Conservation (phyloP, 139 green algal genomes). For the Tetraselmis striata region DNA sequence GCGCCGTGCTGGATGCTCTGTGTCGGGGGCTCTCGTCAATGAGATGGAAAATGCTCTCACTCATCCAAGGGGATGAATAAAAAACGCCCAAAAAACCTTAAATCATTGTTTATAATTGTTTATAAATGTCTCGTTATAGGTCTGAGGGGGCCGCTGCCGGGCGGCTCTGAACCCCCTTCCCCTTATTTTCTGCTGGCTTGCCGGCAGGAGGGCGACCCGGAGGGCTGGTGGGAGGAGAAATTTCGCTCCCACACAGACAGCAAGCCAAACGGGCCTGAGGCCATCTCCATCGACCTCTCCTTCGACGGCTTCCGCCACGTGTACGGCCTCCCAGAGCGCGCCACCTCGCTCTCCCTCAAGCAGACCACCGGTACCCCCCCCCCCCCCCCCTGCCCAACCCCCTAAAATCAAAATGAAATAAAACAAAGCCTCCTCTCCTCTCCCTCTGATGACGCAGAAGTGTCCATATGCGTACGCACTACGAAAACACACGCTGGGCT, state of each 20-base stretch:
- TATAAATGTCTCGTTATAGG: background rate
- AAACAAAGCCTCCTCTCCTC: too few relatives aligned
- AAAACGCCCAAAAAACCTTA: too few relatives aligned
- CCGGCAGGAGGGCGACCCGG: constrained; percentile 56
- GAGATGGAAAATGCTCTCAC: too few relatives aligned
- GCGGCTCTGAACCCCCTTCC: background rate
- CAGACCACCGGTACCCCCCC: constrained; percentile 37
- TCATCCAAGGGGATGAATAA: too few relatives aligned
- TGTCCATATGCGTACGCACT: too few relatives aligned
- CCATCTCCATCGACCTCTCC: constrained; percentile 83
- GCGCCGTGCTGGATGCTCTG: background rate
- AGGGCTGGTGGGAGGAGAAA: constrained; percentile 84
- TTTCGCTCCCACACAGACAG: constrained; percentile 82
- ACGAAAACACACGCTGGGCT: too few relatives aligned
- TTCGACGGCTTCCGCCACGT: constrained; percentile 76
- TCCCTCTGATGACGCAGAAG: too few relatives aligned
- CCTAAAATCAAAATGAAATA: too few relatives aligned
- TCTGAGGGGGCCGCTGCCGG: background rate
- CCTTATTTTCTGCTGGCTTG: background rate
- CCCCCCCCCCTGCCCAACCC: background rate
- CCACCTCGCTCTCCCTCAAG: constrained; percentile 62
- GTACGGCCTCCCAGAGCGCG: constrained; percentile 92
- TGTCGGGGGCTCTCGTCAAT: too few relatives aligned
- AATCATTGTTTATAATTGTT: too few relatives aligned
- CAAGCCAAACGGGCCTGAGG: constrained; percentile 80